phyloP scores from a whole-genome alignment of 73 alveolate genomes.

The Tetrahymena elliotti region DNA sequence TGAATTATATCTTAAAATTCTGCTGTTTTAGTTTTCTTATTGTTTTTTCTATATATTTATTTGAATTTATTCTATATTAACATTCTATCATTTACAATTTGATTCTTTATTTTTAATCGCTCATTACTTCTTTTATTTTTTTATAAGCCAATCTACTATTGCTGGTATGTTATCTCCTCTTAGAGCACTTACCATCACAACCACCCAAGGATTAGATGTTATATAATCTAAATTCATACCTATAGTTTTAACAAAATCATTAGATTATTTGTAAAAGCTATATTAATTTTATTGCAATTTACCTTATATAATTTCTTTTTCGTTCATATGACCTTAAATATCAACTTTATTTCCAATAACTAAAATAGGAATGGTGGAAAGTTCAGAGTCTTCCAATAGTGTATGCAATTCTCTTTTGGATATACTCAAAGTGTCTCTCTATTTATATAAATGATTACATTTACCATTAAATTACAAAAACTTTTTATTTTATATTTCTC shows the following conservation, averaged over 20 bases:
- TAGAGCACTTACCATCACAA: slow-evolving; percentile 70
- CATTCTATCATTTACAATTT: background rate
- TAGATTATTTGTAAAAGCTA: background rate
- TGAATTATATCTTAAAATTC: no score
- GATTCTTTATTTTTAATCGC: background rate
- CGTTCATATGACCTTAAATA: slow-evolving; percentile 78
- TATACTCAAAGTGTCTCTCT: slow-evolving; percentile 57
- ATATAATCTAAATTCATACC: slow-evolving; percentile 84
- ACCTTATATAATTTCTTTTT: slow-evolving; percentile 65
- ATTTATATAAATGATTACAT: background rate
- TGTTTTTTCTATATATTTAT: no score
- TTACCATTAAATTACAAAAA: no score
- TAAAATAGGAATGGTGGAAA: slow-evolving; percentile 65
- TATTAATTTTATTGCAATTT: background rate
- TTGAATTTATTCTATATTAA: background rate
- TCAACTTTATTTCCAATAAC: slow-evolving; percentile 77
- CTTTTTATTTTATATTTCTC: no score
- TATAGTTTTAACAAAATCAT: background rate
- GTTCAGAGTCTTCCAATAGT: slow-evolving; percentile 64
- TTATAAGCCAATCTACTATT: slow-evolving; percentile 77
- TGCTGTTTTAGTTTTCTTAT: no score
- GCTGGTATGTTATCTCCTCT: slow-evolving; percentile 70
- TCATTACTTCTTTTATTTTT: slow-evolving; percentile 48
- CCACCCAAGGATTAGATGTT: slow-evolving; percentile 78
- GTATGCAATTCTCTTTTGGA: slow-evolving; percentile 71